phyloP scores from a whole-genome alignment of 2,329 filamentous ascomycete genomes.

The Neurospora crassa region DNA sequence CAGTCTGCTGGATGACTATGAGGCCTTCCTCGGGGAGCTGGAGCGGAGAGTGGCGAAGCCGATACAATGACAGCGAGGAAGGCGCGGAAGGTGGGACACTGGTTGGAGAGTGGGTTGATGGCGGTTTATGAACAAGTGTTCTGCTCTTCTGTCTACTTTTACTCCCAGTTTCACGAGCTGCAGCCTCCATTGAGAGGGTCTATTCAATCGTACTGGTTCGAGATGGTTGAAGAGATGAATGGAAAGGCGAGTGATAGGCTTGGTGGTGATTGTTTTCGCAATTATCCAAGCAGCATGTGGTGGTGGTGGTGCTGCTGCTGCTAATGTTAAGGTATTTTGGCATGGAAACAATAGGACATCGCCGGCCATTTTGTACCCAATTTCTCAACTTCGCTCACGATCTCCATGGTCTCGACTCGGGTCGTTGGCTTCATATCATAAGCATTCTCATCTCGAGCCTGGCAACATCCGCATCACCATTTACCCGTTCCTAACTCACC shows the following conservation, averaged over 20 bases:
- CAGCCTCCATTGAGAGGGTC: neutral
- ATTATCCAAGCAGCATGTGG: too few relatives aligned
- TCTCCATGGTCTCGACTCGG: neutral
- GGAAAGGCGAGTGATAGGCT: neutral
- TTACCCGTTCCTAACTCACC: neutral
- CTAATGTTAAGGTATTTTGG: neutral
- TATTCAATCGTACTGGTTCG: neutral
- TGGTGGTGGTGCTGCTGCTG: neutral
- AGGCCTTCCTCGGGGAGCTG: neutral
- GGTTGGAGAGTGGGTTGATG: neutral
- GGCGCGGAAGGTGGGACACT: neutral
- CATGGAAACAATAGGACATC: neutral
- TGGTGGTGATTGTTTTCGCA: neutral
- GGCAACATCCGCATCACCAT: neutral
- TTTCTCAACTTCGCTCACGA: neutral
- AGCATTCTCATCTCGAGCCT: neutral
- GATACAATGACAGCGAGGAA: neutral
- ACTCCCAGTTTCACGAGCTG: neutral
- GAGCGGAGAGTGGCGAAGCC: neutral
- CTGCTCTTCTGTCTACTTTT: neutral
- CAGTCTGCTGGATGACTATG: neutral
- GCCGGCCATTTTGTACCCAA: neutral
- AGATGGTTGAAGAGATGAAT: neutral
- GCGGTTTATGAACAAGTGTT: neutral
- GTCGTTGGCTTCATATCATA: neutral